These are phyloP conservation scores for Sutorius australiensis DNA, from an alignment of 768 basidiomycete genomes.

Conservation along the genomic window DNA sequence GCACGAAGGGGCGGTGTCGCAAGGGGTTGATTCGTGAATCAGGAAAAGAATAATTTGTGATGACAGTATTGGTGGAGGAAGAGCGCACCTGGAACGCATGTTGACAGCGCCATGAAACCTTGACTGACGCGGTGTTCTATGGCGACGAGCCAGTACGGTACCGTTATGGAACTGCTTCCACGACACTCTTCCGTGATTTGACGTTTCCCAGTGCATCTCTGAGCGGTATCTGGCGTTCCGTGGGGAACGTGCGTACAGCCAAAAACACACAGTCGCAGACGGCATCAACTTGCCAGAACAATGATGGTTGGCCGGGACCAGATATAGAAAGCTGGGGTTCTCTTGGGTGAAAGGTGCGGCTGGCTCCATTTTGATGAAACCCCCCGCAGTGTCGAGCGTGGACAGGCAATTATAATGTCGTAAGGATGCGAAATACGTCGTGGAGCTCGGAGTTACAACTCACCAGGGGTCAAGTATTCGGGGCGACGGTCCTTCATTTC, in stretches of 20 bases:
- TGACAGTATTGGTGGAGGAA: constrained; percentile 17
- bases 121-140: constrained; percentile 30
- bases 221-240: constrained; percentile 15
- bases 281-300: constrained; percentile 1
- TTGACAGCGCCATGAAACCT: constrained; percentile 35
- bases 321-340: constrained; percentile 16
- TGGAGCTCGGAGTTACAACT: constrained; percentile 20
- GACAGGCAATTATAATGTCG: constrained; percentile 15
- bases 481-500: constrained; percentile 20
- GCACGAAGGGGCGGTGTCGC: constrained; percentile 25
- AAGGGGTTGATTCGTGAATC: constrained; percentile 20
- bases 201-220: constrained; percentile 16
- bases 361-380: constrained; percentile 1
- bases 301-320: constrained; percentile 8
- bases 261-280: neutral
- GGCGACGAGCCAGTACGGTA: constrained; percentile 25
- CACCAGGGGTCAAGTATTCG: constrained; percentile 5
- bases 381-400: constrained; percentile 16
- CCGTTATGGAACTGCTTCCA: constrained; percentile 29
- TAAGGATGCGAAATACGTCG: constrained; percentile 19
- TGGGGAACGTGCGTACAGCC: constrained; percentile 12
- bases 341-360: constrained; percentile 12
- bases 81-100: constrained; percentile 31
- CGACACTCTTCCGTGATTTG: constrained; percentile 25
- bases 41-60: constrained; percentile 21